Evolutionary conservation across 352 stramenopile species (phyloP), one percentile per base, ranked within the genome.

Genomic region (Globisporangium lucens): DNA sequence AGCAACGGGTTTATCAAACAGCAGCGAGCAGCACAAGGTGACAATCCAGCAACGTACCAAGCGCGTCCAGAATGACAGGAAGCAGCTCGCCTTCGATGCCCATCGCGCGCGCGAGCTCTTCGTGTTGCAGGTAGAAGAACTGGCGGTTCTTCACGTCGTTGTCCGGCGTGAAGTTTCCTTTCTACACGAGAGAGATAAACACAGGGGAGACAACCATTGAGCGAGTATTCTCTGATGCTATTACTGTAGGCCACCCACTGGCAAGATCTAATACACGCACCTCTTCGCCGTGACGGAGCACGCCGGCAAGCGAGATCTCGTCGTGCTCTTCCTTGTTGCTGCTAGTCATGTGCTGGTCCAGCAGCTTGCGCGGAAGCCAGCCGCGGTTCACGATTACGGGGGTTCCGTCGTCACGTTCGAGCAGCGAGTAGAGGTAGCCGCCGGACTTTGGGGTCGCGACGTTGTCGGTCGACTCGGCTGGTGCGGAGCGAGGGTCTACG

Each of bases 341-440:
- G 36, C 66, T 71, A 17, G 74, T 73, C 59, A 94, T 93, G 64
- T 96, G 86, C 24, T 73, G 68, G 33, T 93, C 79, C 58, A 96
- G 70, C 1, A 93, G 73, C 55, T 91, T 90, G 56, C 83, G 81
- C 9, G 88, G 88, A 61, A 96, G 73, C 80, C 83, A 96, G 4
- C 88, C 88, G 63, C 88, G 84, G 67, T 96, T 96, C 29, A 96
- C 80, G 52, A 96, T 94, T 22, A 94, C 80, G 4, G 88, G 83
- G 0, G 88, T 94, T 85, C 85, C 85, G 57, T 89, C 76, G 1
- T 88, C 75, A 53, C 88, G 85, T 47, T 89, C 70, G 46, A 96
- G 69, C 3, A 96, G 68, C 24, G 85, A 91, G 73, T 96, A 96
- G 59, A 96, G 82, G 73, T 94, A 96, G 41, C 88, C 88, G 6